Percentiles rank a stretch among this genome's conserved stretches.
phyloP scores from a whole-genome alignment of 345 rosid species.

The Reutealis trisperma region DNA sequence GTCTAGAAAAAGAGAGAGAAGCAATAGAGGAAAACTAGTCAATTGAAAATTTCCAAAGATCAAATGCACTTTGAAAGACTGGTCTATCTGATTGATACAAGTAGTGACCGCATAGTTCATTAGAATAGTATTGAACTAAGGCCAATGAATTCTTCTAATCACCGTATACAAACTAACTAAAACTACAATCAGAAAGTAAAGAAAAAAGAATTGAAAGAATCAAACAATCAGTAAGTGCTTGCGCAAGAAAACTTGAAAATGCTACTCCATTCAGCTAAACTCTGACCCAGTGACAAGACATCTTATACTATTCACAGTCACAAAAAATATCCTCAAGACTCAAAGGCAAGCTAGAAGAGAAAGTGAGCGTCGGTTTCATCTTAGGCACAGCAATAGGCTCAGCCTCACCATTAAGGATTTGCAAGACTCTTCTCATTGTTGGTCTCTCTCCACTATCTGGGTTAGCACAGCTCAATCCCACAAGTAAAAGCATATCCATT shows the following conservation, averaged over 20 bases:
- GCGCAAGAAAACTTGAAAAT: slow-evolving; percentile 10
- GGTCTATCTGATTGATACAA: not conserved
- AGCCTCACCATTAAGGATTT: slow-evolving; percentile 70
- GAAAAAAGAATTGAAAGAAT: slow-evolving; percentile 29
- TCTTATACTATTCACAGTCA: slow-evolving; percentile 46
- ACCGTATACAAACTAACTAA: slow-evolving; percentile 16
- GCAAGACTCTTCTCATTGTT: slow-evolving; percentile 81
- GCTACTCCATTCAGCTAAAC: slow-evolving; percentile 12
- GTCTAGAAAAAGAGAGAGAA: not conserved
- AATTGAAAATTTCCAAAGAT: not conserved
- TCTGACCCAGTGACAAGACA: no score
- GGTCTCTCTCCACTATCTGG: slow-evolving; percentile 80
- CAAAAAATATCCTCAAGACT: slow-evolving; percentile 84
- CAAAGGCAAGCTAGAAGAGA: slow-evolving; percentile 55
- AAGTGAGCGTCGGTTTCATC: slow-evolving; percentile 78
- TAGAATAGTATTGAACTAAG: slow-evolving; percentile 57
- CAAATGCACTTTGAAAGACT: slow-evolving; percentile 2
- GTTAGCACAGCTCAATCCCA: slow-evolving; percentile 83
- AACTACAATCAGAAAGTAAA: not conserved
- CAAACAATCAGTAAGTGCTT: slow-evolving; percentile 32
- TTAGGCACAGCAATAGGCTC: slow-evolving; percentile 55
- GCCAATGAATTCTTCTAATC: slow-evolving; percentile 27
- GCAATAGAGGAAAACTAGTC: not conserved
- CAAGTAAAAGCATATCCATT: slow-evolving; percentile 79
- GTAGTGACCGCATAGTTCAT: slow-evolving; percentile 53